These are phyloP conservation scores for Lanmaoa pseudosensibilis DNA, from an alignment of 768 basidiomycete genomes.

Conservation along the genomic window DNA sequence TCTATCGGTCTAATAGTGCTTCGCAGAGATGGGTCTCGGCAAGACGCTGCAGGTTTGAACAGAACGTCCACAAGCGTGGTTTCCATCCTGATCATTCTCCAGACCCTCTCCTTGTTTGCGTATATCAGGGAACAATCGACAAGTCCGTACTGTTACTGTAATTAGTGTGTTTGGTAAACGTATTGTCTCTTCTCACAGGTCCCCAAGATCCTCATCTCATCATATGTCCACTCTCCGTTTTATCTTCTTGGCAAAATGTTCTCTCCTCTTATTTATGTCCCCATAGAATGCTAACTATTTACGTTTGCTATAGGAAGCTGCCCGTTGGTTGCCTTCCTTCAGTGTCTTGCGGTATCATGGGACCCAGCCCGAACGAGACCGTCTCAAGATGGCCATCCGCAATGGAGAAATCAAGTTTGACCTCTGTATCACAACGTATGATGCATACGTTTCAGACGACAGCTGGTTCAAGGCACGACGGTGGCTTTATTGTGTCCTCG, in stretches of 20 bases:
- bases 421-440: conserved; percentile 70
- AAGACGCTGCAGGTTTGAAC: conserved; percentile 57
- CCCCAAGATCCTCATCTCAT: conserved; percentile 64
- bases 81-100: conserved; percentile 2
- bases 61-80: neutral
- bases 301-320: conserved; percentile 42
- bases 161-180: neutral
- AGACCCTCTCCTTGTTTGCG: conserved; percentile 66
- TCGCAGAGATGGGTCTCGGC: conserved; percentile 59
- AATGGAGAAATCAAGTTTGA: conserved; percentile 37
- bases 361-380: conserved; percentile 48
- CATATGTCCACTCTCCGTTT: conserved; percentile 69
- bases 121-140: conserved; percentile 57
- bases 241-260: conserved; percentile 58
- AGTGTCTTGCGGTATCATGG: conserved; percentile 64
- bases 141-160: conserved; percentile 29
- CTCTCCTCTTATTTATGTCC: conserved; percentile 5
- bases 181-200: conserved; percentile 24
- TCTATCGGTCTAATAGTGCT: neutral
- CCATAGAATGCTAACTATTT: neutral
- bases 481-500: conserved; percentile 61
- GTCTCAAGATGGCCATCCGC: conserved; percentile 49
- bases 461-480: conserved; percentile 58
- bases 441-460: conserved; percentile 56
- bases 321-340: conserved; percentile 55